Percentiles rank a stretch among this genome's conserved stretches.
These are phyloP conservation scores for Trametes gibbosa DNA, from an alignment of 768 basidiomycete species.

Conservation along the genomic window DNA sequence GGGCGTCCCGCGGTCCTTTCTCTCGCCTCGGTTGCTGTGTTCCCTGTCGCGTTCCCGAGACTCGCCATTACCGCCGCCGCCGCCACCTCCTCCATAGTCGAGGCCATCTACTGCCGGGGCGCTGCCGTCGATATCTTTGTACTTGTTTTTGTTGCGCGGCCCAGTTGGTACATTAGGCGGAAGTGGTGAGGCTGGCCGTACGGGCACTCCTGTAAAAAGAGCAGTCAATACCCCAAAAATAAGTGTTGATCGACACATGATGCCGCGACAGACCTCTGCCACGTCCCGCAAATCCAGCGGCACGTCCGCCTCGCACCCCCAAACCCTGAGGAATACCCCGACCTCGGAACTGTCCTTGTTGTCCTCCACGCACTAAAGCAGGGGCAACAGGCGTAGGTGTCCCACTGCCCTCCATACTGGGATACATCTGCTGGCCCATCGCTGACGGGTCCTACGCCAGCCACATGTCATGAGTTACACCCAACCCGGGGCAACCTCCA, in stretches of 20 bases:
- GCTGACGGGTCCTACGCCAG: slow-evolving; percentile 49
- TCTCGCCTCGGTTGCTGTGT: slow-evolving; percentile 26
- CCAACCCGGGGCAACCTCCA: not conserved
- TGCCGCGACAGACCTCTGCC: slow-evolving; percentile 38
- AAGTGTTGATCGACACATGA: no score
- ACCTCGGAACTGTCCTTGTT: slow-evolving; percentile 43
- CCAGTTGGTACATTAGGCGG: slow-evolving; percentile 88
- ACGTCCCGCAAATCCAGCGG: slow-evolving; percentile 42
- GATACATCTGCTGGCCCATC: slow-evolving; percentile 71
- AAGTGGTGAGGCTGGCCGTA: slow-evolving; percentile 78
- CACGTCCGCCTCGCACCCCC: slow-evolving; percentile 38
- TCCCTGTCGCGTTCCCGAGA: slow-evolving; percentile 11
- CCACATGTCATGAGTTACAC: slow-evolving; percentile 9
- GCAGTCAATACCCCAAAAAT: no score
- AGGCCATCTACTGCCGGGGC: slow-evolving; percentile 86
- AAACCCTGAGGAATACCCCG: slow-evolving; percentile 39
- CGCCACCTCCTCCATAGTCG: slow-evolving; percentile 68
- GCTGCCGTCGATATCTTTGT: slow-evolving; percentile 85
- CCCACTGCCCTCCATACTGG: slow-evolving; percentile 53
- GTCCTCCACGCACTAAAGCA: slow-evolving; percentile 23
- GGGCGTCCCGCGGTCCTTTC: slow-evolving; percentile 45
- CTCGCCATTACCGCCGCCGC: slow-evolving; percentile 15
- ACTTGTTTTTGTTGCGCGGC: slow-evolving; percentile 84
- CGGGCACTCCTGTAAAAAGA: slow-evolving; percentile 42
- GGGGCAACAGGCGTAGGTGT: slow-evolving; percentile 44